Evolutionary conservation across 1,284 basidiomycete genomes (phyloP).

Genomic region (Ustilago xerochloae): DNA sequence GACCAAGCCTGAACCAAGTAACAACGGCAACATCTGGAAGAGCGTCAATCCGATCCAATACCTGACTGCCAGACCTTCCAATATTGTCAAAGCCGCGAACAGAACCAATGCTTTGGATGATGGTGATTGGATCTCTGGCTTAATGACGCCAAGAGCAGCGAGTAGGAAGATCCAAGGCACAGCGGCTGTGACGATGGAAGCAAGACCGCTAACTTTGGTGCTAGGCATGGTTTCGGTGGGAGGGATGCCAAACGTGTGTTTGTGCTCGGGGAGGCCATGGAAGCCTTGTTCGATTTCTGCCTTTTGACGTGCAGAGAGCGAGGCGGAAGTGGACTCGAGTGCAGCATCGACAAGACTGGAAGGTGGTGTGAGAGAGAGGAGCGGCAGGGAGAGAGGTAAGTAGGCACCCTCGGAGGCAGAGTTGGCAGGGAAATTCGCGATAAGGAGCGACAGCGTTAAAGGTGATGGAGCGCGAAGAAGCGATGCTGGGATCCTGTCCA

Average conservation of each 20-base stretch:
- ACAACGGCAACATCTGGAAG: conserved; percentile 56
- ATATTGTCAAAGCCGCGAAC: conserved; percentile 26
- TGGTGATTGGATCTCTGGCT: conserved; percentile 25
- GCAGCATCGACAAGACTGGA: conserved; percentile 18
- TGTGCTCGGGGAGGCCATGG: conserved; percentile 43
- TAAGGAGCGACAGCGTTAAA: conserved; percentile 40
- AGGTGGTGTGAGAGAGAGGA: conserved; percentile 31
- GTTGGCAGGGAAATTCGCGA: conserved; percentile 43
- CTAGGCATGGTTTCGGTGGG: conserved; percentile 59
- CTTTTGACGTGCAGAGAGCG: conserved; percentile 24
- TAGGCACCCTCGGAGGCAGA: conserved; percentile 33
- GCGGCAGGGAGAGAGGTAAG: conserved; percentile 29
- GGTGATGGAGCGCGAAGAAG: conserved; percentile 23
- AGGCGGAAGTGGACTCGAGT: conserved; percentile 2
- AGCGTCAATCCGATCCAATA: conserved; percentile 60
- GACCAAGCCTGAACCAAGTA: conserved; percentile 42
- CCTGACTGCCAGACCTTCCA: conserved; percentile 51
- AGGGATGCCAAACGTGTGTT: conserved; percentile 54
- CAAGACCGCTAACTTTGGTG: conserved; percentile 42
- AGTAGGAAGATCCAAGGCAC: conserved; percentile 54
- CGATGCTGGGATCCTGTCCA: conserved; percentile 39
- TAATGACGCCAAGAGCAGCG: conserved; percentile 22
- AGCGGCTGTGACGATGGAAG: conserved; percentile 43
- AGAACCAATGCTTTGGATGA: conserved; percentile 30
- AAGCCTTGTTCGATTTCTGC: conserved; percentile 46